Evolutionary conservation across 2,329 filamentous ascomycete genomes (phyloP), one percentile per base, ranked within the genome.

Genomic region (Sclerotinia nivalis): DNA sequence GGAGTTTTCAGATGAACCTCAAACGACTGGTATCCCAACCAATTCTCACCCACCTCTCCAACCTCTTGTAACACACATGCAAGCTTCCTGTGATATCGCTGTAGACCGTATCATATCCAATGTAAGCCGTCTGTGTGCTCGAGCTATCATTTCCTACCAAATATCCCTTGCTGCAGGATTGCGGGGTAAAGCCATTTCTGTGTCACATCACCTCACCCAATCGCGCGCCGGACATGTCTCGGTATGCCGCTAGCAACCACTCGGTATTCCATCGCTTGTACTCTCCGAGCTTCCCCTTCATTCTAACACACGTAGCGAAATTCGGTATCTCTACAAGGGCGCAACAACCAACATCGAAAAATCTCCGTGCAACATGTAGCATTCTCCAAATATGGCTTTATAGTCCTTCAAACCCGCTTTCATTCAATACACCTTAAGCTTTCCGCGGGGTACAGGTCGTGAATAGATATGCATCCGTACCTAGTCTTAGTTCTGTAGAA

Each of bases 201-300:
- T 61, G n/a, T 47, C 34, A 49, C 59, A 62, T 37, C 28, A 64
- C 31, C 22, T n/a, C 60, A 59, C 3, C 55, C 55, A 59, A 59
- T 59, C n/a, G 37, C 22, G 28, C 31, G 31, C 45, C 60, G 60
- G 60, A 64, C 45, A 50, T 64, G 45, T 64, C 45, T 64, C 60
- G 60, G 60, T 22, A 18, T 50, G 22, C 60, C 45, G 20, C 60
- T 45, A 50, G 18, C 31, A 25, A 15, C 45, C 60, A 6, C 22
- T 50, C 60, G 60, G 60, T 49, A 62, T 62, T n/a, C 20, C 2
- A 25, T 49, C 59, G 59, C 59, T 49, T 34, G 2, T 18, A 64
- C 60, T 64, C 60, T 64, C 60, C 60, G 60, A 64, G 25, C 45
- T 64, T 64, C 60, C 45, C 60, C 60, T 50, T 49, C 43, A 40